phyloP scores from a whole-genome alignment of 108 stramenopile species.

The Chaetoceros tenuissimus region DNA sequence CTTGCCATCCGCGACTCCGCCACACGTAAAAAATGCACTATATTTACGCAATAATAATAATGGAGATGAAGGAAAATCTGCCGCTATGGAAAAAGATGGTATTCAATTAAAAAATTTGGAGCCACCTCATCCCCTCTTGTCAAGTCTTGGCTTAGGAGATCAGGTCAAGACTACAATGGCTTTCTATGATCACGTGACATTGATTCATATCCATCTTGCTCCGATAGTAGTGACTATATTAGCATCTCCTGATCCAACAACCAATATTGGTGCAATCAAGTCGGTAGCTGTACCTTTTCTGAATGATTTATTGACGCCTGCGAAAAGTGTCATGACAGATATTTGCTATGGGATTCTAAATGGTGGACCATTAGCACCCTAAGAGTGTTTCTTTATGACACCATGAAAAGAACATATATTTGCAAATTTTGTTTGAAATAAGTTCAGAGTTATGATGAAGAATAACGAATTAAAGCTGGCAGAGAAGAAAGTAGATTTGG shows the following conservation, averaged over 20 bases:
- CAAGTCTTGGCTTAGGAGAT: conserved; percentile 18
- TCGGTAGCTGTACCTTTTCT: conserved; percentile 10
- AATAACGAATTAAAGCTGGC: no score
- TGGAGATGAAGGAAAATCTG: neutral
- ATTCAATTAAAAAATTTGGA: neutral
- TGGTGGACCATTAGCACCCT: no score
- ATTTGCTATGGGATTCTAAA: neutral
- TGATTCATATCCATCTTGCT: conserved; percentile 31
- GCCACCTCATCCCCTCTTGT: conserved; percentile 30
- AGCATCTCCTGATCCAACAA: conserved; percentile 10
- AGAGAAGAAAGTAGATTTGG: no score
- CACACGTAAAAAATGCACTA: conserved; percentile 26
- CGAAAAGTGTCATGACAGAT: neutral
- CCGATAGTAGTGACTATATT: conserved; percentile 35
- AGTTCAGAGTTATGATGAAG: no score
- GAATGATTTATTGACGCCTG: conserved; percentile 1
- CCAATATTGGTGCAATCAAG: conserved; percentile 22
- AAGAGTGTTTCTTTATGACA: no score
- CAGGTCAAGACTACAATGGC: conserved; percentile 16
- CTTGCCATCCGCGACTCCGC: conserved; percentile 23
- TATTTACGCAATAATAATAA: neutral
- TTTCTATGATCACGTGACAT: conserved; percentile 23
- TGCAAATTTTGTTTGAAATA: no score
- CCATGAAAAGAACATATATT: no score
- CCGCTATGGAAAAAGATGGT: neutral